These are phyloP conservation scores for Pseudonitzschia multiseries DNA, from an alignment of 108 stramenopile genomes.

Conservation along the genomic window DNA sequence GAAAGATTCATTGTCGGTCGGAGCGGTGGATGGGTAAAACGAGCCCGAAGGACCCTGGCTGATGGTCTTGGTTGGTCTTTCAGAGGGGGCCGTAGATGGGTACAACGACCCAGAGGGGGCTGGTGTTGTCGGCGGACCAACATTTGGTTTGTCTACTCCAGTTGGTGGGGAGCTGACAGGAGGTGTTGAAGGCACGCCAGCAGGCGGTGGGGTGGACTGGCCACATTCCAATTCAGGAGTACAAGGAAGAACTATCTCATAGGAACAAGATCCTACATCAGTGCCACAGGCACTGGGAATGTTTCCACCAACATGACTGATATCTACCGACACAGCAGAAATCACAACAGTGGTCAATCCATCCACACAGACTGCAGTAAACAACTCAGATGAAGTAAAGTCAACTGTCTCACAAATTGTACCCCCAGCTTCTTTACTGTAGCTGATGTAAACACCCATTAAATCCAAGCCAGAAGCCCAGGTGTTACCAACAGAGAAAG, in stretches of 20 bases:
- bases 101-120: background rate
- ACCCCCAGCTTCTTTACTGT: background rate
- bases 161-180: no score
- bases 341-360: constrained; percentile 3
- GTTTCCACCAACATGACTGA: background rate
- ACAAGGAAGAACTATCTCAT: constrained; percentile 12
- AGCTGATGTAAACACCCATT: background rate
- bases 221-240: background rate
- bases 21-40: background rate
- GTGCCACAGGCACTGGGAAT: background rate
- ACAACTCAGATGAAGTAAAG: background rate
- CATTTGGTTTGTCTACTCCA: no score
- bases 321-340: background rate
- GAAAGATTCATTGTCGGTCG: background rate
- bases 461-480: background rate
- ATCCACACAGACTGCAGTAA: background rate
- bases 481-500: background rate
- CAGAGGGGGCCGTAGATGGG: background rate
- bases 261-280: constrained; percentile 1
- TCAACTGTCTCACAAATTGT: background rate
- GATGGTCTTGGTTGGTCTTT: background rate
- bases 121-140: no score
- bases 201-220: background rate
- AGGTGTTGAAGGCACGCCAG: no score
- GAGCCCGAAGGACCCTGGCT: background rate